phyloP scores from a whole-genome alignment of 1,139 yeast species.

The Yamadazyma atlantica region DNA sequence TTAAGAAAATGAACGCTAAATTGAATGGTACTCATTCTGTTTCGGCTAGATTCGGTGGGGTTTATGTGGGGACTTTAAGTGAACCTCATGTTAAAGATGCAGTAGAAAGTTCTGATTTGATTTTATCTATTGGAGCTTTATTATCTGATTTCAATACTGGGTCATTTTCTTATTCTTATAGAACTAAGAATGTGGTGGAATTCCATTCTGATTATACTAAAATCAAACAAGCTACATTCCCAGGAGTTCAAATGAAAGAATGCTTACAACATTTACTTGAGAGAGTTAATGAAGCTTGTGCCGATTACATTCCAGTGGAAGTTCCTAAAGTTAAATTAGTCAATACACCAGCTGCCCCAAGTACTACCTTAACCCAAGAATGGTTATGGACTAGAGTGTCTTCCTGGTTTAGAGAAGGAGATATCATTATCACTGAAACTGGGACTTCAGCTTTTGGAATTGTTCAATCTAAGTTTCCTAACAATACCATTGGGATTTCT shows the following conservation, averaged over 20 bases:
- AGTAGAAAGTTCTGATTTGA: constrained; percentile 75
- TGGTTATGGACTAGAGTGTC: constrained; percentile 81
- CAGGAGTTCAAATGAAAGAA: constrained; percentile 76
- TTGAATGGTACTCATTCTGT: constrained; percentile 22
- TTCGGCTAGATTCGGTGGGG: constrained; percentile 79
- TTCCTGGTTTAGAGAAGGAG: constrained; percentile 75
- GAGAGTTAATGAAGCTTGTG: constrained; percentile 34
- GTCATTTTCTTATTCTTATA: constrained; percentile 79
- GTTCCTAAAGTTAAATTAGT: constrained; percentile 45
- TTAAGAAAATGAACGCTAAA: constrained; percentile 24
- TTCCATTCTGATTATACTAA: constrained; percentile 88
- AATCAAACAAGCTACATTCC: constrained; percentile 73
- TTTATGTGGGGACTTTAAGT: constrained; percentile 79
- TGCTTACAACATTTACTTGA: constrained; percentile 51
- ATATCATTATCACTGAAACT: constrained; percentile 79
- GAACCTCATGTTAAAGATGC: constrained; percentile 72
- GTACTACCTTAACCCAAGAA: constrained; percentile 57
- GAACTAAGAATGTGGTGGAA: constrained; percentile 78
- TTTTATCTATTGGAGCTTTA: constrained; percentile 77
- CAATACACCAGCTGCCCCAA: constrained; percentile 28
- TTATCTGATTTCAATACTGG: constrained; percentile 90
- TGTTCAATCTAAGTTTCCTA: constrained; percentile 75
- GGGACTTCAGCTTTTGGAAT: constrained; percentile 92
- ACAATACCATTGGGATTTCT: constrained; percentile 71
- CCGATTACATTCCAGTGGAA: constrained; percentile 42